Evolutionary conservation across 129 eudicot genomes (phyloP).

Genomic region (Daucus carota): DNA sequence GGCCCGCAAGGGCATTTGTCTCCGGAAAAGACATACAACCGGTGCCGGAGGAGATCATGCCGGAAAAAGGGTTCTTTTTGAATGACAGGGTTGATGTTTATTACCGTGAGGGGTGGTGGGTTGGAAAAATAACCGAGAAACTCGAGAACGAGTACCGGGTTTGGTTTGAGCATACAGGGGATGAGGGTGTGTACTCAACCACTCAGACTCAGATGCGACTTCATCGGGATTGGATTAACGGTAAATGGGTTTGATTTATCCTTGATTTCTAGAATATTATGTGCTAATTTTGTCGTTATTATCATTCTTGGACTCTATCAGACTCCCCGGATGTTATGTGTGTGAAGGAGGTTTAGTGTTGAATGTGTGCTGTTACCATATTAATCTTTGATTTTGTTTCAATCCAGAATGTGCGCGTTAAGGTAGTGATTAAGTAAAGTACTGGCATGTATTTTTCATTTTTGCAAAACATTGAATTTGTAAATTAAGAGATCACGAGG

Average conservation of each 20-base stretch:
- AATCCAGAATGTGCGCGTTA: not conserved
- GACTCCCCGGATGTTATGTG: not conserved
- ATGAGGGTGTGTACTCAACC: not conserved
- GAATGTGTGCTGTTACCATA: not conserved
- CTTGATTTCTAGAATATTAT: not conserved
- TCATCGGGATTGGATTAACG: not conserved
- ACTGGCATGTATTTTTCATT: not conserved
- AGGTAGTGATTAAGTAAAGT: no score
- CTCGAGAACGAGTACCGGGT: slow-evolving; percentile 1
- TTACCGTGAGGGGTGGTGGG: slow-evolving; percentile 30
- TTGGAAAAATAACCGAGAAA: slow-evolving; percentile 11
- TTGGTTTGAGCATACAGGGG: not conserved
- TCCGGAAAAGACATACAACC: slow-evolving; percentile 18
- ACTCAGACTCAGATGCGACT: not conserved
- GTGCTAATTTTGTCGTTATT: not conserved
- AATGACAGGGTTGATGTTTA: slow-evolving; percentile 18
- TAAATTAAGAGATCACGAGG: no score
- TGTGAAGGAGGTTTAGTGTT: not conserved
- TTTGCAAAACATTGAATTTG: not conserved
- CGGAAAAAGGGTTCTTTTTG: not conserved
- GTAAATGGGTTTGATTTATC: not conserved
- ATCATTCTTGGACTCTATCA: not conserved
- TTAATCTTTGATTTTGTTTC: not conserved
- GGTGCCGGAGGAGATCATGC: slow-evolving; percentile 10
- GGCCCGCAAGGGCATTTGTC: not conserved